Evolutionary conservation across 441 rosid species (phyloP), one percentile per base, ranked within the genome.

Genomic region (Adansonia grandidieri): DNA sequence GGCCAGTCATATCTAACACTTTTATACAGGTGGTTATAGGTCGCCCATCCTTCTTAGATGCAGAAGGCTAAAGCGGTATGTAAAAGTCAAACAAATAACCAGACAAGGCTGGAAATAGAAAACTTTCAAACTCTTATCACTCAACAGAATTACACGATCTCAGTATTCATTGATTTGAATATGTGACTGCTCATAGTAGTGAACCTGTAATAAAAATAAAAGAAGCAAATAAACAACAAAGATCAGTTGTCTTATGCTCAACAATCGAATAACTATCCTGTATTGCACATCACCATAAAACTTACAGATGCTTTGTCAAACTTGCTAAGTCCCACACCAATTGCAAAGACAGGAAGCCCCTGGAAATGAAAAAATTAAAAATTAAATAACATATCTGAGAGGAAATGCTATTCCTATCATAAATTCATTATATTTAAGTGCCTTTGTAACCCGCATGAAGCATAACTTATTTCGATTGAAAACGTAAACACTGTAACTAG

Each of bases 291-390:
- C 50, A 24, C 63, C 17, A 67, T 37, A 57, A 79, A 73, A 85
- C 97, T 87, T 88, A 96, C 99, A n/a, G 98, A 92, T 79, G 99
- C 99, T 83, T 91, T 94, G 88, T 94, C 97, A 63, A 86, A 91
- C 44, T 95, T 90, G 89, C 98, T 96, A 57, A 87, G 91, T 70
- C 99, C 99, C 24, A 83, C 93, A 17, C 99, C 97, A 48, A 87
- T 48, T 70, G 93, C 97, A 79, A 91, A 90, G 80, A 96, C 95
- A 19, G 99, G 99, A 75, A 89, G 91, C 45, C 98, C 99, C 99
- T 94, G 89, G 61, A 79, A 77, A 85, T 78, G 66, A 79, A 60
- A 74, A 28, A 57, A 79, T 53, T 70, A 22, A 51, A 19, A 67
- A 17, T 13, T 60, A 77, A 80, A 40, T 70, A 54, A 37, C 65